Conservation (phyloP, 2,329 filamentous ascomycete species). For the Cordyceps fumosorosea region DNA sequence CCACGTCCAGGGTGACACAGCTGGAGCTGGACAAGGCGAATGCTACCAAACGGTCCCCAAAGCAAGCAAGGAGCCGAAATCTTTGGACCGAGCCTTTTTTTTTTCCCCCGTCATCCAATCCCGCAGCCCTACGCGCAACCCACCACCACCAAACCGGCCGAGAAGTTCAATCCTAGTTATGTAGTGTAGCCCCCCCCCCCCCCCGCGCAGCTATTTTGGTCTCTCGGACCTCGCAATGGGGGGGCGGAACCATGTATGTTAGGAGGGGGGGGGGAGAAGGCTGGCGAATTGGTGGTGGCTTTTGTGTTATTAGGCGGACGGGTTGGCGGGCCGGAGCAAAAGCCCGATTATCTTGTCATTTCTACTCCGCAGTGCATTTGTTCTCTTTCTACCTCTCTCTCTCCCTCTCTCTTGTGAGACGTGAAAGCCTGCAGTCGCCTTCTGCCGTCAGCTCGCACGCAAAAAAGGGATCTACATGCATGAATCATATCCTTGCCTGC, state of each 20-base stretch:
- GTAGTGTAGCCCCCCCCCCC: background rate
- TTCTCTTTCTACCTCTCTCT: background rate
- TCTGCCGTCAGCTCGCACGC: background rate
- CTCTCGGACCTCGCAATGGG: background rate
- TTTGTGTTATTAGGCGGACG: background rate
- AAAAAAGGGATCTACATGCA: background rate
- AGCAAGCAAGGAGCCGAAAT: background rate
- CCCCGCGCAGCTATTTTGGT: constrained; percentile 1
- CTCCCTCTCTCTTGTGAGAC: background rate
- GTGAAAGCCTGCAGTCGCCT: background rate
- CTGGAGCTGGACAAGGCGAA: background rate
- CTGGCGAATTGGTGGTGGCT: too few species aligned
- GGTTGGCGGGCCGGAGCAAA: constrained; percentile 1
- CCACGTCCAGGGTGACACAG: background rate
- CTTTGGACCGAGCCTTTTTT: background rate
- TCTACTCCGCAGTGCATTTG: background rate
- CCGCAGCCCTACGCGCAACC: background rate
- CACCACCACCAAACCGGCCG: background rate
- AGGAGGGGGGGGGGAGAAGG: too few species aligned
- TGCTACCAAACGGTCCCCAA: background rate
- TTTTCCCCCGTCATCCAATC: background rate
- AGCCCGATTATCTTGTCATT: background rate
- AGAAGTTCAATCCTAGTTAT: background rate
- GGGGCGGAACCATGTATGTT: background rate
- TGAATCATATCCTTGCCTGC: background rate